Evolutionary conservation across 164 flowering plant genomes (phyloP).

Genomic region (Chimonanthus salicifolius): DNA sequence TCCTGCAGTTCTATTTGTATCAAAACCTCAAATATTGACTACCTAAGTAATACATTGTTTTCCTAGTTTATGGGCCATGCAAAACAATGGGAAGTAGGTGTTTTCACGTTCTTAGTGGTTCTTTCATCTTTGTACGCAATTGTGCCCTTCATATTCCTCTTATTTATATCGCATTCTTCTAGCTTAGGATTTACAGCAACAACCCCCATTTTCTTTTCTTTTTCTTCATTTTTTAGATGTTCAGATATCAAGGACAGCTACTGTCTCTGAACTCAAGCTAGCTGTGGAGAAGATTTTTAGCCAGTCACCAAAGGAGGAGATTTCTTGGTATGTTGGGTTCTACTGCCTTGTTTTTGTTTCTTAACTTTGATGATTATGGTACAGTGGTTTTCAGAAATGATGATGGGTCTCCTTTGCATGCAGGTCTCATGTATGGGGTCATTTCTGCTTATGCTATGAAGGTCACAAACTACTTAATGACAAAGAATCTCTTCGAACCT

Average conservation of each 20-base stretch:
- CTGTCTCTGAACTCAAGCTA: constrained; percentile 55
- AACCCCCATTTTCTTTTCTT: background rate
- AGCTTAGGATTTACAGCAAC: no score
- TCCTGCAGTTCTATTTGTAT: no score
- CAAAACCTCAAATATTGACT: no score
- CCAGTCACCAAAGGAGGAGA: constrained; percentile 39
- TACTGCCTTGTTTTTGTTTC: background rate
- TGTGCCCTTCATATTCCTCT: no score
- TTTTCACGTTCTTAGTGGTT: no score
- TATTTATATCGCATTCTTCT: background rate
- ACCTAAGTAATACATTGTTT: no score
- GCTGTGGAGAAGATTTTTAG: constrained; percentile 67
- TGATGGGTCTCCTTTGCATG: constrained; percentile 5
- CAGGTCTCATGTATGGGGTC: constrained; percentile 87
- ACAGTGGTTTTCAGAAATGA: background rate
- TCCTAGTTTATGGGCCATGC: no score
- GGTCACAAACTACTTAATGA: constrained; percentile 55
- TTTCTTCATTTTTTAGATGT: constrained; percentile 35
- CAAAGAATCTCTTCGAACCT: constrained; percentile 29
- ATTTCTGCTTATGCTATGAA: constrained; percentile 67
- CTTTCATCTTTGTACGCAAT: no score
- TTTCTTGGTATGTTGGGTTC: constrained; percentile 61
- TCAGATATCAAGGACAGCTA: constrained; percentile 46
- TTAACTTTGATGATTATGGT: background rate
- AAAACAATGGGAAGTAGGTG: no score